phyloP scores from a whole-genome alignment of 148 eudicot species.

The Silene latifolia region DNA sequence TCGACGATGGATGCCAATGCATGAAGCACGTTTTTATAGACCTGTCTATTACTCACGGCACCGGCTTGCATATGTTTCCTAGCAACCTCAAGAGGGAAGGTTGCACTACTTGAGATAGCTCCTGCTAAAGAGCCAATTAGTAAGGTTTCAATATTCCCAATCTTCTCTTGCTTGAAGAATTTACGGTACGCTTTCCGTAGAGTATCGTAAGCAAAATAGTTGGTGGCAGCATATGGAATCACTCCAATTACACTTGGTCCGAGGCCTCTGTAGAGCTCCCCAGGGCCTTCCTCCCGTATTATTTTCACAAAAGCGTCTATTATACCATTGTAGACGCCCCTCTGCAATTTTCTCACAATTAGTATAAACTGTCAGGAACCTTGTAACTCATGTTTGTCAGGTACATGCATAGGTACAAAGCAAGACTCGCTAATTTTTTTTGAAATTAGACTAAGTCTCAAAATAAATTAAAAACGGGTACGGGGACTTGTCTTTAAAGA shows the following conservation, averaged over 20 bases:
- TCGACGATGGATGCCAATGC: conserved; percentile 77
- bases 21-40: conserved; percentile 73
- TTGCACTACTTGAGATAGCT: conserved; percentile 83
- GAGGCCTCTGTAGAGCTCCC: conserved; percentile 74
- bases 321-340: conserved; percentile 65
- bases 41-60: conserved; percentile 70
- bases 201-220: conserved; percentile 89
- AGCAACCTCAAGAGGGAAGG: conserved; percentile 97
- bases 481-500: too few relatives aligned
- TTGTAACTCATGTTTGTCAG: not conserved
- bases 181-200: conserved; percentile 66
- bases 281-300: conserved; percentile 60
- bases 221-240: conserved; percentile 75
- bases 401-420: too few relatives aligned
- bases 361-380: not conserved
- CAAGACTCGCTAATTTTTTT: too few relatives aligned
- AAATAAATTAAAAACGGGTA: too few relatives aligned
- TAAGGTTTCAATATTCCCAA: conserved; percentile 82
- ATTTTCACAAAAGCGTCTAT: conserved; percentile 71
- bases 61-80: conserved; percentile 98
- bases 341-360: conserved; percentile 34
- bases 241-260: conserved; percentile 77
- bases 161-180: conserved; percentile 60
- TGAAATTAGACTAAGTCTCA: too few relatives aligned
- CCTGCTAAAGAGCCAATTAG: conserved; percentile 93